Evolutionary conservation across 176 grass and related monocot genomes (phyloP).

Genomic region (Oryza glaberrima): DNA sequence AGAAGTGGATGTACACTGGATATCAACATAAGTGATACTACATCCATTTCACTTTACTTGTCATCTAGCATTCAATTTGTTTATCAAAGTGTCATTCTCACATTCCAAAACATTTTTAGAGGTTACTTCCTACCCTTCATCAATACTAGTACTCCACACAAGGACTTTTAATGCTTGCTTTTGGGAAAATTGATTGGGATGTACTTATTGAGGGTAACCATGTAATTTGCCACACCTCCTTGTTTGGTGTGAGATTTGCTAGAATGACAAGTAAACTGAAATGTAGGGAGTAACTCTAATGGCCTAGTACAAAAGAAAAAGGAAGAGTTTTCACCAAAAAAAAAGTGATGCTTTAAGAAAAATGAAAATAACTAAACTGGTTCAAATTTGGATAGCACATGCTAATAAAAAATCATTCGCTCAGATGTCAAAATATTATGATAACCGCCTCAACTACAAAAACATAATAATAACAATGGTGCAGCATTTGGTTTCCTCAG

Average conservation of each 20-base stretch:
- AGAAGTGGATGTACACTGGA: constrained; percentile 17
- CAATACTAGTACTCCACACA: too few relatives aligned
- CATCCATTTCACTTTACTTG: too few relatives aligned
- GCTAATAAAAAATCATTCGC: background rate
- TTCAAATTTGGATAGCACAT: background rate
- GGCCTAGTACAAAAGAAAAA: background rate
- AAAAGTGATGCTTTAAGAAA: background rate
- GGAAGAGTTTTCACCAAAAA: background rate
- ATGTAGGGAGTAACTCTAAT: background rate
- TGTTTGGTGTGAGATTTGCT: too few relatives aligned
- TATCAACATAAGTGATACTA: background rate
- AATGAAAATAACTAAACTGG: background rate
- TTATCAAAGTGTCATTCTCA: too few relatives aligned
- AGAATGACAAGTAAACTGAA: too few relatives aligned
- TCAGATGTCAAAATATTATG: background rate
- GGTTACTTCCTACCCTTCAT: too few relatives aligned
- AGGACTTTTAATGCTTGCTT: too few relatives aligned
- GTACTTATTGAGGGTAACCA: too few relatives aligned
- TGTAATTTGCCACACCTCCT: too few relatives aligned
- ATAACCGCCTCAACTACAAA: background rate
- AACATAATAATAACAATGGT: constrained; percentile 8
- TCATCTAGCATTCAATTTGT: too few relatives aligned
- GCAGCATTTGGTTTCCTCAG: constrained; percentile 1
- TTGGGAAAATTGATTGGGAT: too few relatives aligned
- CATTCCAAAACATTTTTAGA: too few relatives aligned